Conservation (phyloP, 129 eudicot genomes). For the Gnaphalium uliginosum region DNA sequence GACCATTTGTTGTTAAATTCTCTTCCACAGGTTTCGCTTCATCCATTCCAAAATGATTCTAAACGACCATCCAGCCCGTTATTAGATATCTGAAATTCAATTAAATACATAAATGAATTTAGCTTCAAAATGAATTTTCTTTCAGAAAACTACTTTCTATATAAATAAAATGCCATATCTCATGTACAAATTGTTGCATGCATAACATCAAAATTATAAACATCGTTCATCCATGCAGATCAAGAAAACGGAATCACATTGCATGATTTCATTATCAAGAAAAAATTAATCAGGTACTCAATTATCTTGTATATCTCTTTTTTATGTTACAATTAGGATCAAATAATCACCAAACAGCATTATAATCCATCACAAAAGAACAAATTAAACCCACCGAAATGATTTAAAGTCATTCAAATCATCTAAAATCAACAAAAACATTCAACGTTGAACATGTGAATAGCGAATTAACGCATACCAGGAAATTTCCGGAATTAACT, state of each 20-base stretch:
- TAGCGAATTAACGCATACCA: conserved; percentile 17
- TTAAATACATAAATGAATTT: conserved; percentile 1
- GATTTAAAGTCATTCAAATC: neutral
- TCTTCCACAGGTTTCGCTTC: conserved; percentile 40
- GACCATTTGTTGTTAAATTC: conserved; percentile 24
- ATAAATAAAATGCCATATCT: neutral
- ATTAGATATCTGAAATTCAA: conserved; percentile 17
- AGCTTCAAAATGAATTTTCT: neutral
- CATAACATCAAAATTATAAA: neutral
- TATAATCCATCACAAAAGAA: neutral
- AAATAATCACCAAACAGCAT: neutral
- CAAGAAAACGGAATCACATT: conserved; percentile 1
- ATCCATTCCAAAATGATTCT: conserved; percentile 48
- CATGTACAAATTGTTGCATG: neutral
- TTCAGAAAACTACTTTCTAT: neutral
- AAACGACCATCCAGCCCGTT: conserved; percentile 8
- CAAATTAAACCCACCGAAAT: neutral
- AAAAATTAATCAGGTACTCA: neutral
- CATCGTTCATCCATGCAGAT: conserved; percentile 8
- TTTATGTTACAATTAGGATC: neutral
- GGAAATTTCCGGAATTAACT: conserved; percentile 19
- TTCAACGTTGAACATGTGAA: neutral
- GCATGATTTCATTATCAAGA: neutral
- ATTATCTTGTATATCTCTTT: neutral
- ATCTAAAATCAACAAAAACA: neutral